Percentiles rank a stretch among this genome's conserved stretches.
These are phyloP conservation scores for Actinomortierella wolfii DNA, from an alignment of 371 early-diverging fungal genomes.

Conservation along the genomic window DNA sequence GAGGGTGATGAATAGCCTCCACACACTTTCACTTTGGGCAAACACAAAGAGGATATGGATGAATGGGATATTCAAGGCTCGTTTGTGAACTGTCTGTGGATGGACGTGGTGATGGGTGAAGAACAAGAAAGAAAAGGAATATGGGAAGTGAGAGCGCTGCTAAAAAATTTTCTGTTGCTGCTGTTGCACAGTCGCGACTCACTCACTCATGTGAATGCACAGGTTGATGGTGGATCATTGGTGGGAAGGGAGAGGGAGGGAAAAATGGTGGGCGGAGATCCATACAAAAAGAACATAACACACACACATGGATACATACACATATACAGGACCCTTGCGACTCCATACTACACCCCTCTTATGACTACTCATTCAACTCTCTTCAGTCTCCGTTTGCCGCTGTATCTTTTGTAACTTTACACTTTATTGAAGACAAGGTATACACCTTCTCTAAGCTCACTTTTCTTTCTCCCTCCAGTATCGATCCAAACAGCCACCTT, in stretches of 20 bases:
- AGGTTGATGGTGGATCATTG: not conserved
- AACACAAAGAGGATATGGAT: too few relatives aligned
- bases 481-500: constrained; percentile 4
- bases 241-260: not conserved
- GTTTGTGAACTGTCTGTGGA: not conserved
- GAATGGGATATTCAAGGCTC: not conserved
- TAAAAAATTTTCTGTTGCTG: not conserved
- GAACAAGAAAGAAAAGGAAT: not conserved
- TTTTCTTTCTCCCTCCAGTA: constrained; percentile 4
- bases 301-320: not conserved
- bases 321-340: not conserved
- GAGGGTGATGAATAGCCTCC: too few relatives aligned
- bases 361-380: too few relatives aligned
- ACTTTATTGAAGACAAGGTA: not conserved
- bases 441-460: not conserved
- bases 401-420: not conserved
- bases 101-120: not conserved
- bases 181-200: not conserved
- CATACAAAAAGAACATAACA: not conserved
- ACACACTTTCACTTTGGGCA: too few relatives aligned
- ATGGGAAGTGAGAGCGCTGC: not conserved
- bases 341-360: too few relatives aligned
- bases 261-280: not conserved
- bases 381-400: too few relatives aligned
- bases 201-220: not conserved